These are phyloP conservation scores for Aspergillus sp. DNA, from an alignment of 2,329 filamentous ascomycete species.

Conservation along the genomic window DNA sequence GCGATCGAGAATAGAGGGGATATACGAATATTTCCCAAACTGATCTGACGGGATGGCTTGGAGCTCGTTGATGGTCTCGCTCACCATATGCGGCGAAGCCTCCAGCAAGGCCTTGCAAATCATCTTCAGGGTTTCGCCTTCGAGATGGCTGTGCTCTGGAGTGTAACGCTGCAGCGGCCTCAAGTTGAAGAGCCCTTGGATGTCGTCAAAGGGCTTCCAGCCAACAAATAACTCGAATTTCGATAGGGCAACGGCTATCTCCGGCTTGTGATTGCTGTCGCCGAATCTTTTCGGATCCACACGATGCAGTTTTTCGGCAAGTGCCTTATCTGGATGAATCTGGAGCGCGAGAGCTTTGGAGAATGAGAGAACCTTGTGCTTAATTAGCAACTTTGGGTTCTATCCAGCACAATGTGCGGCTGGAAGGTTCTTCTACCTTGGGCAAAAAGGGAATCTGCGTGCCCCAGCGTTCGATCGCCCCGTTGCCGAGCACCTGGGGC, in stretches of 20 bases:
- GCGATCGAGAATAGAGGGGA: conserved; percentile 55
- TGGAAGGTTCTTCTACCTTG: conserved; percentile 43
- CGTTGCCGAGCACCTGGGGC: conserved; percentile 54
- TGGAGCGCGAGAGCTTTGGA: conserved; percentile 65
- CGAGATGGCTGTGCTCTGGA: conserved; percentile 41
- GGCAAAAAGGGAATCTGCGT: conserved; percentile 61
- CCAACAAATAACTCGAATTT: conserved; percentile 69
- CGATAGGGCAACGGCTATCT: conserved; percentile 63
- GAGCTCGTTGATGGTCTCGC: conserved; percentile 45
- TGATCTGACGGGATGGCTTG: conserved; percentile 38
- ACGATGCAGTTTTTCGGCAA: conserved; percentile 55
- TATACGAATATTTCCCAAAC: conserved; percentile 48
- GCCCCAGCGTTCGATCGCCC: conserved; percentile 52
- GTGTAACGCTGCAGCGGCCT: conserved; percentile 47
- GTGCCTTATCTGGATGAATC: conserved; percentile 61
- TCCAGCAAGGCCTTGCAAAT: conserved; percentile 48
- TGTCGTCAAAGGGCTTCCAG: conserved; percentile 57
- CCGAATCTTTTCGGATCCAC: conserved; percentile 57
- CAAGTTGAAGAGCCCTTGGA: conserved; percentile 49
- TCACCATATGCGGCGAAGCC: conserved; percentile 43
- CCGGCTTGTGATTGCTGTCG: conserved; percentile 69
- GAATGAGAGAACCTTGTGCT: conserved; percentile 60
- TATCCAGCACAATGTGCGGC: too few relatives aligned
- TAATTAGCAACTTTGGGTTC: neutral
- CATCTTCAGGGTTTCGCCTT: conserved; percentile 49